A percentile compares a stretch with the other conserved stretches of the same genome.
phyloP scores from a whole-genome alignment of 163 green algal genomes.

The Prototheca wickerhamii region DNA sequence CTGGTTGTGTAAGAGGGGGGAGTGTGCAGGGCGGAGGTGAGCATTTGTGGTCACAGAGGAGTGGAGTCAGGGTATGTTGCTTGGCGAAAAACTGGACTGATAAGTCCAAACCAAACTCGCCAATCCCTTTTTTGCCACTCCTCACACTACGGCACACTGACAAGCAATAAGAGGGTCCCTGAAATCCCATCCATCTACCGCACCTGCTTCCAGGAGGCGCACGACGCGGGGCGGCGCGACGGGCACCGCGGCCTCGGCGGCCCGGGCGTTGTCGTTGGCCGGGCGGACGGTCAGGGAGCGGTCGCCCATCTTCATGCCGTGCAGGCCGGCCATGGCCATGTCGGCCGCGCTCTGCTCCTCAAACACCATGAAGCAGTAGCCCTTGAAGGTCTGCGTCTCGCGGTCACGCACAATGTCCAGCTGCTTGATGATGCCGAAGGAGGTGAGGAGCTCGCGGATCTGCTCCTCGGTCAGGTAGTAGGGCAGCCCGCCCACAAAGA shows the following conservation, averaged over 20 bases:
- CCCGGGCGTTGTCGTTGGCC: constrained; percentile 51
- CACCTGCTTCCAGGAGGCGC: constrained; percentile 52
- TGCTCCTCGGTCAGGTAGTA: constrained; percentile 93
- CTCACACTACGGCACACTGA: neutral
- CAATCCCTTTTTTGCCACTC: no score
- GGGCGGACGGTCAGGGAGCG: constrained; percentile 82
- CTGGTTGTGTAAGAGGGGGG: constrained; percentile 13
- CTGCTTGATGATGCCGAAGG: constrained; percentile 78
- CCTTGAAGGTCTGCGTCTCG: constrained; percentile 88
- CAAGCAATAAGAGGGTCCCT: no score
- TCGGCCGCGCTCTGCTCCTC: constrained; percentile 76
- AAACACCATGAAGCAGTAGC: constrained; percentile 96
- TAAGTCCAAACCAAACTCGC: no score
- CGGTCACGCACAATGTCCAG: constrained; percentile 93
- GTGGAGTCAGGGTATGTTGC: no score
- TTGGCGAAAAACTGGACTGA: no score
- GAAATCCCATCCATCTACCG: neutral
- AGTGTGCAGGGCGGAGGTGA: no score
- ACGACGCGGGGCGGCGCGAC: constrained; percentile 50
- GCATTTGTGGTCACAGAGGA: no score
- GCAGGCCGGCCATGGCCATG: constrained; percentile 76
- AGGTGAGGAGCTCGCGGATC: constrained; percentile 82
- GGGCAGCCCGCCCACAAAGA: constrained; percentile 97
- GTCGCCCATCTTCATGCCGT: constrained; percentile 95
- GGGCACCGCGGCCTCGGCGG: neutral